Conservation (phyloP, 2,329 filamentous ascomycete genomes). For the Stromatinia cepivora region DNA sequence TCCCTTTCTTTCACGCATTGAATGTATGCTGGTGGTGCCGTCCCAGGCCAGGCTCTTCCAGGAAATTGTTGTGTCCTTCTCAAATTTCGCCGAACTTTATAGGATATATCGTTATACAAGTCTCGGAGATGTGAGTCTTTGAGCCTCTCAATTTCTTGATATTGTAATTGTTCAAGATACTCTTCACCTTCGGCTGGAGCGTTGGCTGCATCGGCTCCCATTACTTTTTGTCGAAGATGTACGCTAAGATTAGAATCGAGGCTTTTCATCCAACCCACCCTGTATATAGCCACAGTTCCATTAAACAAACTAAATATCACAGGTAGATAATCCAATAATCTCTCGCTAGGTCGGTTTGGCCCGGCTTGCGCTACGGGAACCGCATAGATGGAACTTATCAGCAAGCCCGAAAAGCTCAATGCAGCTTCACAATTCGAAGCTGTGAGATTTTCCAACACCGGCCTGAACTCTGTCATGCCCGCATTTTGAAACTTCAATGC, state of each 20-base stretch:
- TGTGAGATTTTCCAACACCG: neutral
- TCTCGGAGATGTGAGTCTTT: neutral
- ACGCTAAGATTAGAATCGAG: neutral
- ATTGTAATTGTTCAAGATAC: neutral
- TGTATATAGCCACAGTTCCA: conserved; percentile 19
- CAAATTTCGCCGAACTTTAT: conserved; percentile 6
- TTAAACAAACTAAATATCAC: conserved; percentile 12
- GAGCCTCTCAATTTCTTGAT: neutral
- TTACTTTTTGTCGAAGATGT: conserved; percentile 1
- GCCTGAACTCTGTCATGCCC: conserved; percentile 3
- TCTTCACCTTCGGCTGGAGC: conserved; percentile 12
- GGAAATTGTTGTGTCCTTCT: conserved; percentile 13
- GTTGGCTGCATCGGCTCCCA: neutral
- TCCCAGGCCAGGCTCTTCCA: conserved; percentile 4
- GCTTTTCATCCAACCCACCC: conserved; percentile 17
- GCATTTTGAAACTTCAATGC: conserved; percentile 17
- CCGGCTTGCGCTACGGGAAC: conserved; percentile 13
- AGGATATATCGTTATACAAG: neutral
- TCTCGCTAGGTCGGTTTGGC: neutral
- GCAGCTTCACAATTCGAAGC: conserved; percentile 12
- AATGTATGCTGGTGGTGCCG: conserved; percentile 8
- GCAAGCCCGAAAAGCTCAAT: conserved; percentile 7
- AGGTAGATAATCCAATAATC: conserved; percentile 8
- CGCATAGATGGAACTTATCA: conserved; percentile 20
- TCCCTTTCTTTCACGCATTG: conserved; percentile 15